Percentiles rank a stretch among this genome's conserved stretches.
These are phyloP conservation scores for Tricladium varicosporioides DNA, from an alignment of 2,329 filamentous ascomycete species.

Conservation along the genomic window DNA sequence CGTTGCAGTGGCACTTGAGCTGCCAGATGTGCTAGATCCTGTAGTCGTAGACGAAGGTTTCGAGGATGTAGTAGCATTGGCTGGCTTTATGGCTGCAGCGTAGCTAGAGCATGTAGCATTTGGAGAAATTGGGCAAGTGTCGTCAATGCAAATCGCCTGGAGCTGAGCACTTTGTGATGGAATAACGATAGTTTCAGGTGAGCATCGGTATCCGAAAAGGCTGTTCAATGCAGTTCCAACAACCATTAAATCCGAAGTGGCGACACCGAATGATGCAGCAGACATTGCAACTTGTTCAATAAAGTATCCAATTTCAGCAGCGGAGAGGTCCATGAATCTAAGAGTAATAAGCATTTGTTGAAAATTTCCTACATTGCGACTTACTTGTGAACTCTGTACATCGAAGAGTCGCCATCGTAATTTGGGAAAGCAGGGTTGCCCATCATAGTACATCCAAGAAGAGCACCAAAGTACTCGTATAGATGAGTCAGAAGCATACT, in stretches of 20 bases:
- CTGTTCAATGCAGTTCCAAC: slow-evolving; percentile 49
- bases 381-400: slow-evolving; percentile 53
- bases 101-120: slow-evolving; percentile 48
- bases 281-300: slow-evolving; percentile 56
- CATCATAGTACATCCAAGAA: slow-evolving; percentile 54
- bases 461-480: slow-evolving; percentile 58
- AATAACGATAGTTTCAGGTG: slow-evolving; percentile 44
- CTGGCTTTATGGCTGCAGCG: slow-evolving; percentile 13
- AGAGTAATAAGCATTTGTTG: slow-evolving; percentile 5
- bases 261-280: slow-evolving; percentile 57
- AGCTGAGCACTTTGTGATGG: slow-evolving; percentile 44
- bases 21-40: too few species aligned
- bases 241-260: slow-evolving; percentile 47
- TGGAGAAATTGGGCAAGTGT: slow-evolving; percentile 46
- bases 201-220: slow-evolving; percentile 53
- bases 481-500: slow-evolving; percentile 56
- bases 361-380: not conserved
- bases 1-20: slow-evolving; percentile 13
- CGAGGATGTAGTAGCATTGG: too few species aligned
- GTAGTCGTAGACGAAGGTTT: too few species aligned
- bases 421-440: slow-evolving; percentile 47
- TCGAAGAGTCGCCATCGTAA: slow-evolving; percentile 46
- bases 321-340: slow-evolving; percentile 54
- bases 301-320: slow-evolving; percentile 55
- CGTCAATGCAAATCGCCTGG: slow-evolving; percentile 55